Base-by-base conservation (phyloP, 2,329 filamentous ascomycete genomes). In the Nemania sp. region DNA sequence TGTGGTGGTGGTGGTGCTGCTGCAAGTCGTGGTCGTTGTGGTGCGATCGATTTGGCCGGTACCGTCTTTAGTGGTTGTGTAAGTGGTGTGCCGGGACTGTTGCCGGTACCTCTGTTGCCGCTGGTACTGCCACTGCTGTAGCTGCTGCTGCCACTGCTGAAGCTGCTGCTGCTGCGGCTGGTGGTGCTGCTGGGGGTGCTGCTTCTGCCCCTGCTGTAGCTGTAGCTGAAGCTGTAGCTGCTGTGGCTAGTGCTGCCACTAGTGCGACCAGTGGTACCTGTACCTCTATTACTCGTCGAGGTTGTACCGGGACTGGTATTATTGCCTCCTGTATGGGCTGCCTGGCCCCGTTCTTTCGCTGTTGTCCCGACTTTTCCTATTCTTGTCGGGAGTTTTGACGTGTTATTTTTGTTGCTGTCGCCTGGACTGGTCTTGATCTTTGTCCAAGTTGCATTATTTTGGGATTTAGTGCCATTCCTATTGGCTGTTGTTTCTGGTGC, bases 291-390 rank as follows among this genome's bases (percentile, higher is more conserved):
- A 40, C 62, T 50, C 55, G 62, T 62, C 43, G 56, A 64, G 52
- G 62, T 59, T 64, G 62, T 59, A 7, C 55, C 45, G 59, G 54
- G 59, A 4, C 25, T 7, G 7, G 62, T 57, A 56, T 59, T 57
- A 48, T n/a, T 13, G 18, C 35, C 11, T 43, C 56, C 57, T 64
- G 59, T 53, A 56, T 45, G 50, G 25, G 56, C 56, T 49, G 61
- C 37, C 34, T 52, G 58, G 43, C 54, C 51, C 51, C 58, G 59
- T 51, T 60, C 53, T 49, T 29, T 47, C 3, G 61, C 45, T 7
- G 52, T 25, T 15, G 49, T 32, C 61, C 57, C 45, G n/a, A 21
- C 54, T 32, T 55, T 49, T 56, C 17, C 18, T 10, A 47, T 53
- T 42, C 35, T 17, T 20, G 40, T 42, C 39, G 35, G 29, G 21